Evolutionary conservation across 352 stramenopile species (phyloP).

Genomic region (Pythium utonaiense): DNA sequence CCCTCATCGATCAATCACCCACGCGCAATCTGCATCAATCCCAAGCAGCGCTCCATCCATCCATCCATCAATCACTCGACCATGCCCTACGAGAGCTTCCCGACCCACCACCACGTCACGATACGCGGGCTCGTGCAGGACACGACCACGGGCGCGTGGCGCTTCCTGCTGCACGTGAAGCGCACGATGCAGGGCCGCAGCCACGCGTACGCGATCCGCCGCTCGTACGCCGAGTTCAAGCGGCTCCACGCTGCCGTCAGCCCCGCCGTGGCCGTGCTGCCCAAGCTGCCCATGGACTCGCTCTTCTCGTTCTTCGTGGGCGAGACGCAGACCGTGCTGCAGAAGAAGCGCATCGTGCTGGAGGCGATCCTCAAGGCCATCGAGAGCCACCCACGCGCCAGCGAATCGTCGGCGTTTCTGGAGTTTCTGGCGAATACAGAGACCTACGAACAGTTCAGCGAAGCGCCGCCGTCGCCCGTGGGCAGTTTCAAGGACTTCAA

Average conservation of each 20-base stretch:
- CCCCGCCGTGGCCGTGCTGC: constrained; percentile 41
- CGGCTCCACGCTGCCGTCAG: constrained; percentile 50
- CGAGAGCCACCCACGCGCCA: constrained; percentile 46
- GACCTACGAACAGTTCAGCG: constrained; percentile 44
- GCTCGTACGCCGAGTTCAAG: constrained; percentile 69
- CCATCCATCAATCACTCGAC: constrained; percentile 3
- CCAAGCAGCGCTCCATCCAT: too few relatives aligned
- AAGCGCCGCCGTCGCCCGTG: constrained; percentile 26
- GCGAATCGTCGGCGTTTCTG: constrained; percentile 55
- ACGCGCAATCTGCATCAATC: too few relatives aligned
- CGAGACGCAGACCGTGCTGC: constrained; percentile 60
- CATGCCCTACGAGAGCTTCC: constrained; percentile 82
- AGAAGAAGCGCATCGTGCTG: constrained; percentile 63
- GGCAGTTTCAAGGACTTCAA: constrained; percentile 27
- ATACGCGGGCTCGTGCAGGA: constrained; percentile 74
- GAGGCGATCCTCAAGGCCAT: constrained; percentile 61
- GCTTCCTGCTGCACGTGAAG: constrained; percentile 60
- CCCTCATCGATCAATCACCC: too few relatives aligned
- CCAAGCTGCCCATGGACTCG: constrained; percentile 48
- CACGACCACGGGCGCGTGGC: constrained; percentile 45
- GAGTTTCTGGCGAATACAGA: constrained; percentile 64
- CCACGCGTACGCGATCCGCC: constrained; percentile 57
- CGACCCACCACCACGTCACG: constrained; percentile 44
- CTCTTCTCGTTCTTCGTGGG: constrained; percentile 66
- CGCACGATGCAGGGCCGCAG: constrained; percentile 30